Evolutionary conservation across 1,284 basidiomycete species (phyloP), one percentile per base, ranked within the genome.

Genomic region (Hymenochaete sp.): DNA sequence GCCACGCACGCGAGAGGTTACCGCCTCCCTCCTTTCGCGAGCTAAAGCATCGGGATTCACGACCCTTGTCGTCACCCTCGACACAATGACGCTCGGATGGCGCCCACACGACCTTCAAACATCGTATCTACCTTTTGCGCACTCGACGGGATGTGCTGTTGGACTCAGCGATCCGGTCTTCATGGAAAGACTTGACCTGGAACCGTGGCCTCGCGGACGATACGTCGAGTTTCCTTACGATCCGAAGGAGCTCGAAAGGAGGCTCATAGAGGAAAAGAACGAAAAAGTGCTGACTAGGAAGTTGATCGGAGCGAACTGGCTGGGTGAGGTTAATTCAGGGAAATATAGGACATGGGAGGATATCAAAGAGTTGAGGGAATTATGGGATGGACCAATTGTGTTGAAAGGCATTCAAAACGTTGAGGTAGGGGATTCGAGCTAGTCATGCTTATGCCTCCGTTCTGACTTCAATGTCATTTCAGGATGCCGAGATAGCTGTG

Each of bases 401-500:
- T 58, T 86, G 50, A 87, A 86, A 58, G 83, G 82, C 2, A 82
- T 89, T 37, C 78, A 77, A 52, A 62, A 57, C 36, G 66, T 70
- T 29, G 61, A 44, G 26, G 43, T 44, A 66, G 42, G 74, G 74
- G 48, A 28, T 7, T 27, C 11, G 39, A n/a, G n/a, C n/a, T n/a
- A 14, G 8, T 19, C 27, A 27, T 45, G 24, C 25, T 16, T 8
- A 19, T 38, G 6, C 6, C 25, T 56, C 31, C 56, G 53, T 5
- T 2, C 14, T 2, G 22, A 27, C 33, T 41, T 26, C 5, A 14
- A n/a, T n/a, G n/a, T n/a, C n/a, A n/a, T 5, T 14, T 4, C 50
- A 84, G 67, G 85, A 89, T 55, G 84, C 85, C 1, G 73, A 79
- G 53, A 72, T 71, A 50, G 82, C 82, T 0, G 56, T 86, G 7